phyloP scores from a whole-genome alignment of 2,329 filamentous ascomycete genomes.

The Xylariaceae sp. region DNA sequence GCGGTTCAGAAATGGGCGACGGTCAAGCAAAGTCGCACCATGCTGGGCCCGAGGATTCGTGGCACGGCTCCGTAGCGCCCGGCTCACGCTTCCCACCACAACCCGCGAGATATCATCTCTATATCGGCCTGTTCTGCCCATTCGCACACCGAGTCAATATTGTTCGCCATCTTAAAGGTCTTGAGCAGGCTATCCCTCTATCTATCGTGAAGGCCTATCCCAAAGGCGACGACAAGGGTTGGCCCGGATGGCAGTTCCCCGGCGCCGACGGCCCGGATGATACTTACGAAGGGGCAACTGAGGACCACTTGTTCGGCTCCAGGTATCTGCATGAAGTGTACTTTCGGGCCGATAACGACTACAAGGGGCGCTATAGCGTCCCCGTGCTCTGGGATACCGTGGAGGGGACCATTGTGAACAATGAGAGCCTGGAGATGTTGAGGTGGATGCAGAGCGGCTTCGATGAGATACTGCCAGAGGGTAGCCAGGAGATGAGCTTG shows the following conservation, averaged over 20 bases:
- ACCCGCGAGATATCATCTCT: conserved; percentile 22
- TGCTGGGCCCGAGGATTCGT: conserved; percentile 21
- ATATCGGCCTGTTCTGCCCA: conserved; percentile 57
- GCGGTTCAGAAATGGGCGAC: conserved; percentile 5
- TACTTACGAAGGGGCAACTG: conserved; percentile 56
- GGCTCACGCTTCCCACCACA: conserved; percentile 21
- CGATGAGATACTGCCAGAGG: conserved; percentile 41
- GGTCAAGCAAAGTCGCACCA: conserved; percentile 18
- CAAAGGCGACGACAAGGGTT: conserved; percentile 60
- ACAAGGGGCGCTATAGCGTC: conserved; percentile 58
- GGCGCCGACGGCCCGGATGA: conserved; percentile 34
- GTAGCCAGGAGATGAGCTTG: conserved; percentile 34
- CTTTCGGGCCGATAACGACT: conserved; percentile 56
- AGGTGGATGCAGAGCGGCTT: conserved; percentile 56
- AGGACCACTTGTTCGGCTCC: conserved; percentile 56
- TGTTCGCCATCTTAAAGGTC: conserved; percentile 53
- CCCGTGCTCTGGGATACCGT: conserved; percentile 61
- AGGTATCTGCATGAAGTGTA: conserved; percentile 60
- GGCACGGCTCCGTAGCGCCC: conserved; percentile 23
- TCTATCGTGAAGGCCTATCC: conserved; percentile 63
- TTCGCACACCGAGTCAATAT: conserved; percentile 60
- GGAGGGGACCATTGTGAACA: conserved; percentile 53
- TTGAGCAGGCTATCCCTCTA: conserved; percentile 50
- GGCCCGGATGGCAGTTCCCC: conserved; percentile 61
- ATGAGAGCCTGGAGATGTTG: conserved; percentile 57